Evolutionary conservation across 2,329 filamentous ascomycete species (phyloP).

Genomic region (Ascochyta lentis): DNA sequence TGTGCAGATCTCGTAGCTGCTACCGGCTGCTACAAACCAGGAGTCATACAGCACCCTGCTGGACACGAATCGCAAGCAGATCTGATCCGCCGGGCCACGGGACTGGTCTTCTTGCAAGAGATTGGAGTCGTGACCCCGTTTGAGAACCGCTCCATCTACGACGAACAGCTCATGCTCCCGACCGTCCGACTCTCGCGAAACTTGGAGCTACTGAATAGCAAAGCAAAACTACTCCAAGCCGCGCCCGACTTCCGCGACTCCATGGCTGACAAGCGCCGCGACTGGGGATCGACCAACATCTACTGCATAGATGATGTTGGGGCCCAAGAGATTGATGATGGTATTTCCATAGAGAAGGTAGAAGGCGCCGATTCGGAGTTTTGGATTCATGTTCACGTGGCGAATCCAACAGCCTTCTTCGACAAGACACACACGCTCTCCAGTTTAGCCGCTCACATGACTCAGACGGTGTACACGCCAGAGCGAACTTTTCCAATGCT

Average conservation of each 20-base stretch:
- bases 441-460: conserved; percentile 66
- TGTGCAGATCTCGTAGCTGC: conserved; percentile 70
- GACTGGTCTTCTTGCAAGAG: conserved; percentile 75
- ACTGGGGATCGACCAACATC: conserved; percentile 65
- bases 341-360: conserved; percentile 72
- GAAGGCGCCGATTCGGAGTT: conserved; percentile 58
- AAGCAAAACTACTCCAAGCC: conserved; percentile 31
- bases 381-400: conserved; percentile 81
- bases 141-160: conserved; percentile 71
- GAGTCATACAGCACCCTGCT: conserved; percentile 40
- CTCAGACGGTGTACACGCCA: conserved; percentile 63
- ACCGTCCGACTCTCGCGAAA: conserved; percentile 53
- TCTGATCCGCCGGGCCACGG: conserved; percentile 46
- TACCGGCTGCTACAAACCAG: conserved; percentile 65
- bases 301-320: conserved; percentile 75
- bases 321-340: conserved; percentile 79
- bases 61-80: conserved; percentile 28
- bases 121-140: conserved; percentile 74
- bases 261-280: conserved; percentile 64
- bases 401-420: conserved; percentile 78
- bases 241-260: conserved; percentile 55
- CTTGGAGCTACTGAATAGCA: conserved; percentile 51
- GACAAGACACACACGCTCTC: conserved; percentile 64
- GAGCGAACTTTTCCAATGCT: conserved; percentile 65
- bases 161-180: conserved; percentile 60